Percentiles rank a stretch among this genome's conserved stretches.
phyloP scores from a whole-genome alignment of 805 yeast genomes.

The Kazachstania martiniae region DNA sequence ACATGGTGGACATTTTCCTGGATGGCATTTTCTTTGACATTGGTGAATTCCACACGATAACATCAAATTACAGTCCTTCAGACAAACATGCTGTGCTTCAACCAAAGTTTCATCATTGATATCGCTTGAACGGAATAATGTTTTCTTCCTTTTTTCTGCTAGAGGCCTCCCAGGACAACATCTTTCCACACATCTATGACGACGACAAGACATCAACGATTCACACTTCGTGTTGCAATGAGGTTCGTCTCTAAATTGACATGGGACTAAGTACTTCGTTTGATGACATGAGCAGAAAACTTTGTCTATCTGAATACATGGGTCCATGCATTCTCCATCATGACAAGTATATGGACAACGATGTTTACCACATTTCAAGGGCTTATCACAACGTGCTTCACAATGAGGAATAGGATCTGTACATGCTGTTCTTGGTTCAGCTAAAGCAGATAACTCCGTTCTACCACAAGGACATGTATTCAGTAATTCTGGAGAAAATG shows the following conservation, averaged over 20 bases:
- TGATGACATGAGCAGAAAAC: conserved; percentile 54
- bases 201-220: conserved; percentile 65
- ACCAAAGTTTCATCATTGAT: conserved; percentile 44
- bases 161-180: conserved; percentile 63
- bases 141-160: conserved; percentile 43
- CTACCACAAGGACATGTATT: conserved; percentile 76
- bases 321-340: conserved; percentile 58
- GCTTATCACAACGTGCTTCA: conserved; percentile 50
- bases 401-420: conserved; percentile 76
- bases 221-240: conserved; percentile 62
- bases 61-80: conserved; percentile 49
- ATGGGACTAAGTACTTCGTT: conserved; percentile 49
- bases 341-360: conserved; percentile 63
- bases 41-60: conserved; percentile 58
- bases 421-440: conserved; percentile 42
- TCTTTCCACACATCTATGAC: conserved; percentile 57
- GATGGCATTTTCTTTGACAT: conserved; percentile 64
- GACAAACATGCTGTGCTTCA: conserved; percentile 68
- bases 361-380: conserved; percentile 61
- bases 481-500: conserved; percentile 47
- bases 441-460: conserved; percentile 33
- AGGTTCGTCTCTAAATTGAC: conserved; percentile 48
- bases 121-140: conserved; percentile 25
- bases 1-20: conserved; percentile 74
- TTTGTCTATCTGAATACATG: conserved; percentile 46